phyloP scores from a whole-genome alignment of 441 rosid species.

The Bocquillonia castaneifolia region DNA sequence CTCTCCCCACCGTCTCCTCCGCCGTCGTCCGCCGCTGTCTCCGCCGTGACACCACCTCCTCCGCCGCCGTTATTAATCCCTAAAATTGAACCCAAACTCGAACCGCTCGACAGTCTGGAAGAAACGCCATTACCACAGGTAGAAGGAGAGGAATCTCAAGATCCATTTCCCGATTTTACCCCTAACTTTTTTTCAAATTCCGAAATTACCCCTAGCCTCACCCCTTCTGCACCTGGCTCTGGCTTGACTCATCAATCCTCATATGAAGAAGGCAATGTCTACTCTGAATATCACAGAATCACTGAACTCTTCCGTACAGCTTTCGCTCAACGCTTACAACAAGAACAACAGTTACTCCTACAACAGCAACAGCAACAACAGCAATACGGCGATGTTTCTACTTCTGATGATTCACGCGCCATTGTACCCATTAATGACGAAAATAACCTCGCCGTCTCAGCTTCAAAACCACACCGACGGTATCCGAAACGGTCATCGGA shows the following conservation, averaged over 20 bases:
- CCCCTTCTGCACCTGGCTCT: constrained; percentile 18
- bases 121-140: constrained; percentile 14
- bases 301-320: constrained; percentile 65
- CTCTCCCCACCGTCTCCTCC: constrained; percentile 33
- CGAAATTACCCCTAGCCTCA: constrained; percentile 22
- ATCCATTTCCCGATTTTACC: constrained; percentile 25
- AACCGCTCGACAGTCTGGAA: constrained; percentile 43
- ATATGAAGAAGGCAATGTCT: constrained; percentile 38
- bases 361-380: neutral
- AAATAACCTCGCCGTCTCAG: constrained; percentile 11
- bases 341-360: constrained; percentile 16
- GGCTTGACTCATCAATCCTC: constrained; percentile 19
- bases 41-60: neutral
- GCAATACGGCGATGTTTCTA: constrained; percentile 36
- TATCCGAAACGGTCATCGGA: constrained; percentile 50
- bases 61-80: constrained; percentile 28
- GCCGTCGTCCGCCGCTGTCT: constrained; percentile 15
- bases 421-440: constrained; percentile 42
- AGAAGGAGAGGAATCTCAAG: constrained; percentile 15
- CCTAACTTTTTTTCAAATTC: constrained; percentile 22
- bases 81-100: constrained; percentile 53
- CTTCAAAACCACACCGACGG: constrained; percentile 27
- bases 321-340: constrained; percentile 41
- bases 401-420: constrained; percentile 47
- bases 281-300: constrained; percentile 51